Evolutionary conservation across 768 basidiomycete genomes (phyloP).

Genomic region (Candolleomyces aberdarensis): DNA sequence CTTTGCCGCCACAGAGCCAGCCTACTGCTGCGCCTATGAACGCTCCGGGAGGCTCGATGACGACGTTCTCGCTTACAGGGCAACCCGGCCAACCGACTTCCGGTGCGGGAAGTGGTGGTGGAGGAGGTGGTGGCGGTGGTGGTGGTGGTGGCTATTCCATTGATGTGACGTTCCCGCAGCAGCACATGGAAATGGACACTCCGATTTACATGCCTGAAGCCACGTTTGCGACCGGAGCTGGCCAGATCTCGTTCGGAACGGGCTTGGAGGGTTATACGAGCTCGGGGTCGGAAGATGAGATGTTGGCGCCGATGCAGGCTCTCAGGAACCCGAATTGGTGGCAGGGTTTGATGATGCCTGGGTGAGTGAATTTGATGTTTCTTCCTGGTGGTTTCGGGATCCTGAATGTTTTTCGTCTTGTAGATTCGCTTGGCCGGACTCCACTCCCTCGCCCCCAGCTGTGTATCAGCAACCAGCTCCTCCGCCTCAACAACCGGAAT

Average conservation of each 20-base stretch:
- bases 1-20: conserved; percentile 42
- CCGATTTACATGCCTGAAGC: conserved; percentile 44
- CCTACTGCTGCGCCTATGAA: conserved; percentile 11
- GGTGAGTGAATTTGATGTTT: conserved; percentile 35
- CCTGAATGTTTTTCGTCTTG: too few relatives aligned
- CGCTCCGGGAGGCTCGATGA: conserved; percentile 19
- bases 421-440: conserved; percentile 37
- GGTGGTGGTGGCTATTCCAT: neutral
- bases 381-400: too few relatives aligned
- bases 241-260: conserved; percentile 40
- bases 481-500: neutral
- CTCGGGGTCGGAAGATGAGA: conserved; percentile 48
- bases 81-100: neutral
- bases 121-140: conserved; percentile 6
- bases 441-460: conserved; percentile 29
- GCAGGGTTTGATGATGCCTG: conserved; percentile 85
- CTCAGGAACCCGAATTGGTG: conserved; percentile 73
- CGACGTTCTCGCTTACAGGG: conserved; percentile 25
- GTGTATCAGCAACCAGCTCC: neutral
- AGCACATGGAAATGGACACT: conserved; percentile 5
- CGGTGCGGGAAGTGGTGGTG: neutral
- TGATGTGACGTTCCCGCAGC: neutral
- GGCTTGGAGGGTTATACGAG: conserved; percentile 35
- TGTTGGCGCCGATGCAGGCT: conserved; percentile 70
- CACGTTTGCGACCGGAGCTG: conserved; percentile 39